Evolutionary conservation across 2,329 filamentous ascomycete species (phyloP).

Genomic region (Berkeleyomyces rouxiae): DNA sequence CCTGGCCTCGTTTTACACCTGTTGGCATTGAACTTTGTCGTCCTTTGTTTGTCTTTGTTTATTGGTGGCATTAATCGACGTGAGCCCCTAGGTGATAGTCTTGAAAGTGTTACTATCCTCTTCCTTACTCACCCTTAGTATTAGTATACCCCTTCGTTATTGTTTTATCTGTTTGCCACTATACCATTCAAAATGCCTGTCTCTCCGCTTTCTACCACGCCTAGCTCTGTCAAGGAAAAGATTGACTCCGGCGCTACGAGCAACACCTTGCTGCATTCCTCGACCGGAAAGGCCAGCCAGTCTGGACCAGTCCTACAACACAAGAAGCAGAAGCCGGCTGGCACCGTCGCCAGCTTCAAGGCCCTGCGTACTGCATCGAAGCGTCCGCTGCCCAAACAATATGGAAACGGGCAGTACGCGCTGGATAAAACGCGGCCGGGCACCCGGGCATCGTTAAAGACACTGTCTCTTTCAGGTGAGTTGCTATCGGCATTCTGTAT

Average conservation of each 20-base stretch:
- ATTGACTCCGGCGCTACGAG: not conserved
- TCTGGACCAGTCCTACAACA: not conserved
- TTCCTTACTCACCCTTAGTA: not conserved
- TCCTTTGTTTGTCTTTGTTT: not conserved
- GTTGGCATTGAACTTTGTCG: not conserved
- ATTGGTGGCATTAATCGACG: not conserved
- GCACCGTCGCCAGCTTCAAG: slow-evolving; percentile 16
- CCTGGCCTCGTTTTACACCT: not conserved
- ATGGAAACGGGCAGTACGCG: slow-evolving; percentile 45
- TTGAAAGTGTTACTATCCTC: too few relatives aligned
- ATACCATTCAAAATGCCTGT: not conserved
- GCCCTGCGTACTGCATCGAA: slow-evolving; percentile 31
- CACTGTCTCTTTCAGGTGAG: slow-evolving; percentile 32
- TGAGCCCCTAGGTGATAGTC: too few relatives aligned
- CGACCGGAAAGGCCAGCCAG: not conserved
- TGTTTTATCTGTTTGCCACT: not conserved
- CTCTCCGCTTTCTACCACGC: not conserved
- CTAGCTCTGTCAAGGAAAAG: not conserved
- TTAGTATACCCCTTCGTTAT: not conserved
- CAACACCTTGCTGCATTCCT: not conserved
- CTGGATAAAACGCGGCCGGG: slow-evolving; percentile 31
- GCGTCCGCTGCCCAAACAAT: slow-evolving; percentile 45
- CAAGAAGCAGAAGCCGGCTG: slow-evolving; percentile 1
- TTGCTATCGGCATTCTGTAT: not conserved
- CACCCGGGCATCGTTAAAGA: slow-evolving; percentile 39